A percentile compares a stretch with the other conserved stretches of the same genome.
These are phyloP conservation scores for Blastomyces gilchristii DNA, from an alignment of 2,329 filamentous ascomycete species.

Conservation along the genomic window DNA sequence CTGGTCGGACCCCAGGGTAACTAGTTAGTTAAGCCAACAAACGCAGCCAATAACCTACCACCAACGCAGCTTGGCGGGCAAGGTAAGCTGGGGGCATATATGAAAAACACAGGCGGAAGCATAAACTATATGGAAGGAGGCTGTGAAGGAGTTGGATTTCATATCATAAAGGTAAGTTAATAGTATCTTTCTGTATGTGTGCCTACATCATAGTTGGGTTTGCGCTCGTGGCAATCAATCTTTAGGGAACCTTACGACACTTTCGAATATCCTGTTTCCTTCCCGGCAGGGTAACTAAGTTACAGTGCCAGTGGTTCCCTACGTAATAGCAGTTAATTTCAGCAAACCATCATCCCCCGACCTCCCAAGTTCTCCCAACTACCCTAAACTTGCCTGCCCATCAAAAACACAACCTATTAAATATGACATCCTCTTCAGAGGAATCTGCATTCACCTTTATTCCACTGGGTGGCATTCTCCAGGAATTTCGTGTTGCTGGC, in stretches of 20 bases:
- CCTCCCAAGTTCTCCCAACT: not conserved
- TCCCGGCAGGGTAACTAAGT: not conserved
- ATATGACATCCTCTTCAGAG: constrained; percentile 10
- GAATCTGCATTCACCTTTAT: constrained; percentile 37
- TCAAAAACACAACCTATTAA: not conserved
- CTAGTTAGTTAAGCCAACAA: too few species aligned
- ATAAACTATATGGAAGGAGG: too few species aligned
- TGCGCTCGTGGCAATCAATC: not conserved
- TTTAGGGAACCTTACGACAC: not conserved
- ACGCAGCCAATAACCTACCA: too few species aligned
- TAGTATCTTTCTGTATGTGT: not conserved
- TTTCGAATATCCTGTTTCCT: not conserved
- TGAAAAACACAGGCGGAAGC: too few species aligned
- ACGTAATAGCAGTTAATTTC: not conserved
- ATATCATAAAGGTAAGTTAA: not conserved
- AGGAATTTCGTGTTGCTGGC: constrained; percentile 66
- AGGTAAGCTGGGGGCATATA: too few species aligned
- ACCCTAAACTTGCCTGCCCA: not conserved
- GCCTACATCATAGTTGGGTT: not conserved
- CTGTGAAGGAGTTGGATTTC: not conserved
- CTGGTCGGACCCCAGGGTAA: too few species aligned
- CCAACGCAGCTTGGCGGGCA: too few species aligned
- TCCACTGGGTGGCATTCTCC: constrained; percentile 38
- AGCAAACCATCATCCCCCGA: not conserved
- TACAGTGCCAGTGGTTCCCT: not conserved